Evolutionary conservation across 2,329 filamentous ascomycete species (phyloP).

Genomic region (Xylariaceae sp.): DNA sequence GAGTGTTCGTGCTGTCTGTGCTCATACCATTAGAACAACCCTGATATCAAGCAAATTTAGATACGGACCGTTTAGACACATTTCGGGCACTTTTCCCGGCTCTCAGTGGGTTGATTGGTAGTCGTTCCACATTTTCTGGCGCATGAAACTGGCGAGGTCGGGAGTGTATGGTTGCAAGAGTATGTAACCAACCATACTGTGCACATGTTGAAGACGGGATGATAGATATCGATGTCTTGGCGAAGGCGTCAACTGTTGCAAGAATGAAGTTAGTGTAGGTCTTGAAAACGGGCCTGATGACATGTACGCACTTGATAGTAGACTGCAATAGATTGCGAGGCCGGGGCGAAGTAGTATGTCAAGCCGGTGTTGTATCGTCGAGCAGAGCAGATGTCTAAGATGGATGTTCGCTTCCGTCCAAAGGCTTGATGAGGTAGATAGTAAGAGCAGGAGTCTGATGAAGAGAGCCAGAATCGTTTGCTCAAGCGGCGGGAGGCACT

Average conservation of each 20-base stretch:
- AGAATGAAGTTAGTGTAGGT: not conserved
- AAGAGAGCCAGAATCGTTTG: slow-evolving; percentile 13
- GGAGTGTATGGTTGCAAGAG: slow-evolving; percentile 20
- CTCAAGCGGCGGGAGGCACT: slow-evolving; percentile 17
- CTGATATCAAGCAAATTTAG: too few relatives aligned
- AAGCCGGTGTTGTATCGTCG: not conserved
- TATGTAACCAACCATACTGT: slow-evolving; percentile 19
- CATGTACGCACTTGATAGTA: slow-evolving; percentile 4
- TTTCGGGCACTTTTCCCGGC: too few relatives aligned
- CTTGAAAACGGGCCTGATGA: not conserved
- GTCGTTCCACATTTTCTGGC: slow-evolving; percentile 1
- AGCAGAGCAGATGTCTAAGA: not conserved
- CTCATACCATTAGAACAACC: too few relatives aligned
- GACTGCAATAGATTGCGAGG: not conserved
- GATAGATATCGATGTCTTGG: not conserved
- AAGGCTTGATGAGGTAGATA: not conserved
- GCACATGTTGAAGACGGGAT: slow-evolving; percentile 22
- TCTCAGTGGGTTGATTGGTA: not conserved
- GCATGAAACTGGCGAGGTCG: slow-evolving; percentile 13
- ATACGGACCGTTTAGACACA: too few relatives aligned
- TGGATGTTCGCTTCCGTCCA: not conserved
- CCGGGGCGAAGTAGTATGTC: not conserved
- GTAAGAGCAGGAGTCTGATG: slow-evolving; percentile 4
- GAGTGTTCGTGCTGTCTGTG: too few relatives aligned
- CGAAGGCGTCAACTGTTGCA: not conserved